phyloP scores from a whole-genome alignment of 1,284 basidiomycete genomes.

The Ganoderma leucocontextum region DNA sequence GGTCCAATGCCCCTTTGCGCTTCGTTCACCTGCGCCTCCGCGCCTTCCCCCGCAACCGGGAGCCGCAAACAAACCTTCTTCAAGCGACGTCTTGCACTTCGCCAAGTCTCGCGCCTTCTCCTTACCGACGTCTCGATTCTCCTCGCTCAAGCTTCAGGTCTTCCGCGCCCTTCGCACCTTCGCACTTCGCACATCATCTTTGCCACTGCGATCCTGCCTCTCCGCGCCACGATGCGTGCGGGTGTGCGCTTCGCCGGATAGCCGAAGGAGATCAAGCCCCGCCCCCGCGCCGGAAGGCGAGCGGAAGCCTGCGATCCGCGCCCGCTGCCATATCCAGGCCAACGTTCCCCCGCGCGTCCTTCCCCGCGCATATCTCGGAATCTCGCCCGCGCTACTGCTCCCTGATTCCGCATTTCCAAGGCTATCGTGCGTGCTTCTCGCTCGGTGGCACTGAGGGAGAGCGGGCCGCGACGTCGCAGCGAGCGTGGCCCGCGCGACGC shows the following conservation, averaged over 20 bases:
- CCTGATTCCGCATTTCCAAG: slow-evolving; percentile 12
- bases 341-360: slow-evolving; percentile 16
- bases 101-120: neutral
- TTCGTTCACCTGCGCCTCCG: slow-evolving; percentile 19
- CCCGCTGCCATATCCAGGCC: slow-evolving; percentile 14
- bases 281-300: slow-evolving; percentile 1
- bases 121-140: neutral
- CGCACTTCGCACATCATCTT: neutral
- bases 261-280: slow-evolving; percentile 5
- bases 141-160: neutral
- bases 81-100: slow-evolving; percentile 8
- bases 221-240: slow-evolving; percentile 10
- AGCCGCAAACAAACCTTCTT: slow-evolving; percentile 17
- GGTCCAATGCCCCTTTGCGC: slow-evolving; percentile 15
- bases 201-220: neutral
- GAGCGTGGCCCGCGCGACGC: neutral
- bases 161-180: neutral
- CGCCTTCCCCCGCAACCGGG: slow-evolving; percentile 12
- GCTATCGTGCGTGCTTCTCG: slow-evolving; percentile 5
- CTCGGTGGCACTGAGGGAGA: neutral
- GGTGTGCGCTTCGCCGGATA: slow-evolving; percentile 23
- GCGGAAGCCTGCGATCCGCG: slow-evolving; percentile 10
- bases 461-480: neutral
- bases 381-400: slow-evolving; percentile 12
- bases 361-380: slow-evolving; percentile 26